Conservation (phyloP, 2,329 filamentous ascomycete genomes). For the Xylaria arbuscula region DNA sequence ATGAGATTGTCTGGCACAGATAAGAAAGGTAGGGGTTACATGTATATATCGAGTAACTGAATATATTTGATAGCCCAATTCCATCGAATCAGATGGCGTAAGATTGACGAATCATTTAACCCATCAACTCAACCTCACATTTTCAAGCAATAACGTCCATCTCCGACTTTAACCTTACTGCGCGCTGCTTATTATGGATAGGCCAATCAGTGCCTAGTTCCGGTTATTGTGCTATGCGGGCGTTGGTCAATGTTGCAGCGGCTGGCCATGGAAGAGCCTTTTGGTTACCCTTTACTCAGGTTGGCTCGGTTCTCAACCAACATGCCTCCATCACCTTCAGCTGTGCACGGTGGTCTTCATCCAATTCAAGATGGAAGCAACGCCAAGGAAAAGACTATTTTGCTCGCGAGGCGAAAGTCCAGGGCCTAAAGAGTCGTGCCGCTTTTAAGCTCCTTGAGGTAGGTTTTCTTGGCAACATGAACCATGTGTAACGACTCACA, state of each 20-base stretch:
- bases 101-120: too few relatives aligned
- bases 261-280: constrained; percentile 45
- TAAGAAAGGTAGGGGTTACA: too few relatives aligned
- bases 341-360: constrained; percentile 62
- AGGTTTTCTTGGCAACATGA: constrained; percentile 32
- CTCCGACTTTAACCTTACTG: constrained; percentile 7
- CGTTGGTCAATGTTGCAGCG: constrained; percentile 41
- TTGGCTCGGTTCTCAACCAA: not conserved
- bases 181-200: constrained; percentile 39
- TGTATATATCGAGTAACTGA: too few relatives aligned
- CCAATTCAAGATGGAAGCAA: constrained; percentile 79
- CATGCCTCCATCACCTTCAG: constrained; percentile 13
- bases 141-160: constrained; percentile 1
- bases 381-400: constrained; percentile 81
- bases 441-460: constrained; percentile 94
- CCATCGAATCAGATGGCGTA: too few relatives aligned
- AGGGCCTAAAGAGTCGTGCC: constrained; percentile 86
- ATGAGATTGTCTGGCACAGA: too few relatives aligned
- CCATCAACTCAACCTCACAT: constrained; percentile 1
- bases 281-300: not conserved
- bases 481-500: constrained; percentile 16
- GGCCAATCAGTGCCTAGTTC: constrained; percentile 35
- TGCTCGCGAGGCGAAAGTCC: constrained; percentile 78
- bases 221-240: constrained; percentile 42
- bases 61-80: too few relatives aligned